Base-by-base conservation (phyloP, 306 rosid species). In the Coriaria nepalensis region DNA sequence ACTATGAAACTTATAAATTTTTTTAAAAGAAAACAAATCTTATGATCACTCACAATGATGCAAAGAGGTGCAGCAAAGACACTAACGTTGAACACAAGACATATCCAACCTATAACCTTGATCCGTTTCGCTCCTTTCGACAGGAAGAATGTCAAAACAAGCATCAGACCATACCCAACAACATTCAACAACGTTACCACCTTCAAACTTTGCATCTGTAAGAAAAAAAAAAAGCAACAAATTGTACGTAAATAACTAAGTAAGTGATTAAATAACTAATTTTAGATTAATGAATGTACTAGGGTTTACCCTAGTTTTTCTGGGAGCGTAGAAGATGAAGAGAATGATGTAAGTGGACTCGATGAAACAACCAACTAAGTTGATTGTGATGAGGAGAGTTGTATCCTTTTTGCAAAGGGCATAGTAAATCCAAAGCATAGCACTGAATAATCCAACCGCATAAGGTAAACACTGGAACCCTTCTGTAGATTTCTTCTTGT, bases 51-150 rank as follows among this genome's bases (percentile, higher is more conserved):
- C 55, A 87, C 98, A 79, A 79, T 62, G 42, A 85, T 75, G 71
- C 68, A 73, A 40, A 92, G 94, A 43, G 98, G 98, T 0, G 98
- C 92, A 53, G 92, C 96, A 51, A 85, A 92, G 0, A 92, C 98
- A 35, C 70, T 63, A 0, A 82, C 72, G 60, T 80, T 92, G 60
- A 92, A 92, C 0, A 70, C 93, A 10, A 92, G 62, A 51, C 94
- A 82, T 53, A 92, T 82, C 96, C 96, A 85, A 6, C 94, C 98
- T 6, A 92, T 67, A 49, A 80, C 67, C 11, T 68, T 53, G 42
- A 85, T 59, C 49, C 94, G 92, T 41, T 53, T 75, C 20, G 65
- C 49, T 9, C 81, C 94, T 49, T 78, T 60, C 2, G 83, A 55
- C 4, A 92, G 76, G 43, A 73, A 71, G 9, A 61, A 57, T 13